Conservation (phyloP, 305 asterid genomes). For the Fraxinus dipetala region DNA sequence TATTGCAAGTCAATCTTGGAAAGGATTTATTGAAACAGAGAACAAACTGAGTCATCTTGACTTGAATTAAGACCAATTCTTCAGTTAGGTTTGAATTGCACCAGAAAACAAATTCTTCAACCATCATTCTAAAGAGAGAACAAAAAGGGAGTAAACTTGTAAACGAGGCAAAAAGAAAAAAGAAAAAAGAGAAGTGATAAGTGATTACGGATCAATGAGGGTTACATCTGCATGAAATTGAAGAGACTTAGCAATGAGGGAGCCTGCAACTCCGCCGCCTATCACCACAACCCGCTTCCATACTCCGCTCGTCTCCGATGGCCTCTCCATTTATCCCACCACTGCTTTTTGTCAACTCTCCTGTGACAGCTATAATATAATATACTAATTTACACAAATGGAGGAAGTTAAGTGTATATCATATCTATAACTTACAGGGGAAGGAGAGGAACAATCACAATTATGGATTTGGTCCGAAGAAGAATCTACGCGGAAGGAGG, state of each 20-base stretch:
- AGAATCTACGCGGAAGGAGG: not conserved
- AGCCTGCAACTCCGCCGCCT: conserved; percentile 82
- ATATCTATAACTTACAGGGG: not conserved
- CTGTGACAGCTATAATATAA: not conserved
- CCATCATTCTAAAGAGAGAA: not conserved
- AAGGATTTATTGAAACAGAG: not conserved
- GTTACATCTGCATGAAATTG: conserved; percentile 74
- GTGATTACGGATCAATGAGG: conserved; percentile 69
- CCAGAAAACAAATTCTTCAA: not conserved
- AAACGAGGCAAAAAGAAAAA: not conserved
- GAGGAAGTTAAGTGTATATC: not conserved
- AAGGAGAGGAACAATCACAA: not conserved
- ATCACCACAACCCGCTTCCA: conserved; percentile 82
- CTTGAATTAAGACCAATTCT: not conserved
- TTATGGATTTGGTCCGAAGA: not conserved
- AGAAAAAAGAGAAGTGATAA: not conserved
- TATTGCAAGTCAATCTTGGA: not conserved
- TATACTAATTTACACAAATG: not conserved
- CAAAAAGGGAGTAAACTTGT: not conserved
- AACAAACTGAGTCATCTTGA: not conserved
- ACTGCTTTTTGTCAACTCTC: not conserved
- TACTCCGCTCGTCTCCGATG: conserved; percentile 46
- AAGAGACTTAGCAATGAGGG: conserved; percentile 69
- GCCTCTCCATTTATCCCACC: conserved; percentile 26
- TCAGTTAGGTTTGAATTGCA: not conserved